Evolutionary conservation across 106 monocot species (phyloP).

Genomic region (Acanthochlamys bracteata): DNA sequence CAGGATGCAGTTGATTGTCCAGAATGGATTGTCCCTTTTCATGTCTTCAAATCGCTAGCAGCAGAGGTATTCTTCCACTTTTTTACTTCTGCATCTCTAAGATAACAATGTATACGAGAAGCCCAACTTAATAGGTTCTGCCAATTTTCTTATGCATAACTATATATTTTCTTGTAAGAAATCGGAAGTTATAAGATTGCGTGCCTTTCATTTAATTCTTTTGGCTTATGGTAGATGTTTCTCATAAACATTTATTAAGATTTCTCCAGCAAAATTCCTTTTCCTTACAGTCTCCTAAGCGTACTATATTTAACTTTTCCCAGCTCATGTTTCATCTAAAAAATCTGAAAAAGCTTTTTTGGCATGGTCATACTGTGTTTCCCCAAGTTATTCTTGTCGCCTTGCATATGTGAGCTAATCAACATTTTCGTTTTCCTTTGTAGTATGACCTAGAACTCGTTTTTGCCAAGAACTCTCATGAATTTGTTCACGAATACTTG

Average conservation of each 20-base stretch:
- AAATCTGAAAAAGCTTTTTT: too few species aligned
- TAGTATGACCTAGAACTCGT: slow-evolving; percentile 88
- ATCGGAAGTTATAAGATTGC: too few species aligned
- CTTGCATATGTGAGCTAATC: too few species aligned
- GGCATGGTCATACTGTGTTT: too few species aligned
- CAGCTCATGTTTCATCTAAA: neutral
- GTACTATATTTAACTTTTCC: neutral
- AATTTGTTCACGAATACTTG: slow-evolving; percentile 86
- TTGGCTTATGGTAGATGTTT: too few species aligned
- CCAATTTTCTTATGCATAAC: neutral
- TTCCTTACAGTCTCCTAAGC: neutral
- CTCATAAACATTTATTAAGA: neutral
- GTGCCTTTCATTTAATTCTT: too few species aligned
- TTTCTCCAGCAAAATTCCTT: neutral
- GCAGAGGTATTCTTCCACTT: slow-evolving; percentile 48
- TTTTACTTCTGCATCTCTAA: neutral
- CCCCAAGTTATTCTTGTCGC: too few species aligned
- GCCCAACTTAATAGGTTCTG: neutral
- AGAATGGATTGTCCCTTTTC: slow-evolving; percentile 98
- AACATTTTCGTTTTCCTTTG: too few species aligned
- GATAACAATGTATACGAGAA: neutral
- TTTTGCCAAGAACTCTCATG: slow-evolving; percentile 85
- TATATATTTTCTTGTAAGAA: too few species aligned
- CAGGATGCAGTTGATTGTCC: slow-evolving; percentile 99
- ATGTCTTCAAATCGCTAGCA: slow-evolving; percentile 79